These are phyloP conservation scores for Coemansia sp. DNA, from an alignment of 192 early-diverging fungal genomes.

Conservation along the genomic window DNA sequence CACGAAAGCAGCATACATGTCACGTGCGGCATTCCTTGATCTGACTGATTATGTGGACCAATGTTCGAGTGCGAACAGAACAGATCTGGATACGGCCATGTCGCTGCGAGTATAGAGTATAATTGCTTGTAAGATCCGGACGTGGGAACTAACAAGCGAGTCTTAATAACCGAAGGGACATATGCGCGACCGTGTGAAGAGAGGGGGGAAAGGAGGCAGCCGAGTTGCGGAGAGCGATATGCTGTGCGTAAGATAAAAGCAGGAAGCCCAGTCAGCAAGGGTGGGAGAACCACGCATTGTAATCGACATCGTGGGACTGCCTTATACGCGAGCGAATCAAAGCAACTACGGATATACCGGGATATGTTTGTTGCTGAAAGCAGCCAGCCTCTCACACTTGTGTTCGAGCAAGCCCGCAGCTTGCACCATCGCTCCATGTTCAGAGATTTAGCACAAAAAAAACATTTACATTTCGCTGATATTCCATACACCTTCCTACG, in stretches of 20 bases:
- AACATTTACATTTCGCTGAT: too few relatives aligned
- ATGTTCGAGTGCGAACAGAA: too few relatives aligned
- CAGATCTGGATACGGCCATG: too few relatives aligned
- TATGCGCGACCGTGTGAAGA: background rate
- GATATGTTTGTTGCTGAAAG: background rate
- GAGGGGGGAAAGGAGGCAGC: background rate
- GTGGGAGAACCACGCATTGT: background rate
- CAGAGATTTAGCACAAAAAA: too few relatives aligned
- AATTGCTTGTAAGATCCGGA: background rate
- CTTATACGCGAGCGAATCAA: background rate
- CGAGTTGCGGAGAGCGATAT: background rate
- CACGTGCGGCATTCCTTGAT: too few relatives aligned
- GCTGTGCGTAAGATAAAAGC: background rate
- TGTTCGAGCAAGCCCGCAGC: too few relatives aligned
- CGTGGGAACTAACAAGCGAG: background rate
- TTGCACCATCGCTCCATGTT: too few relatives aligned
- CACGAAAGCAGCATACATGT: too few relatives aligned
- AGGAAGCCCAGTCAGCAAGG: background rate
- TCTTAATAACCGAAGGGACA: background rate
- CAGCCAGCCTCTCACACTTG: too few relatives aligned
- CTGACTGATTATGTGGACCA: too few relatives aligned
- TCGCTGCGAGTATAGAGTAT: too few relatives aligned
- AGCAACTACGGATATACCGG: background rate
- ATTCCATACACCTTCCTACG: background rate
- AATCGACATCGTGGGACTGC: slow-evolving; percentile 1